Percentiles rank a stretch among this genome's conserved stretches.
Conservation (phyloP, 345 rosid genomes). For the Anastatica hierochuntica region DNA sequence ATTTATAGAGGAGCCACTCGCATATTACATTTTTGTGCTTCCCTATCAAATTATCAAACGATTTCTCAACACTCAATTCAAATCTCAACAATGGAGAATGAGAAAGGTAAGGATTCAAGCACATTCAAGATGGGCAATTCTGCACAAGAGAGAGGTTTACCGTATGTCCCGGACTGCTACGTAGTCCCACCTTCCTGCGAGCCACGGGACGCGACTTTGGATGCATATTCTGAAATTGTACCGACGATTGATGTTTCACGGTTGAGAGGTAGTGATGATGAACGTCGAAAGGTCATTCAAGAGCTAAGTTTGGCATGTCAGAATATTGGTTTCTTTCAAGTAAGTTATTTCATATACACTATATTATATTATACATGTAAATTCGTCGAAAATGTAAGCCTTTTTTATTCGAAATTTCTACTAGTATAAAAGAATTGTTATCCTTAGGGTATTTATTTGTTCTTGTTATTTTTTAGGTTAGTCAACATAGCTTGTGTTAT, state of each 20-base stretch:
- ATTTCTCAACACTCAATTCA: neutral
- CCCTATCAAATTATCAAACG: neutral
- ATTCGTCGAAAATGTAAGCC: too few species aligned
- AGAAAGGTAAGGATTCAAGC: conserved; percentile 17
- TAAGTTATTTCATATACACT: conserved; percentile 22
- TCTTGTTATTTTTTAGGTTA: too few species aligned
- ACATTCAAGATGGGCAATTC: conserved; percentile 32
- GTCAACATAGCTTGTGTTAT: too few species aligned
- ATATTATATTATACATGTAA: too few species aligned
- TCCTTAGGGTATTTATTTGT: too few species aligned
- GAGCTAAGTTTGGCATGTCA: conserved; percentile 38
- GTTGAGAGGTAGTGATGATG: conserved; percentile 20
- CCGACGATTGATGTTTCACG: conserved; percentile 42
- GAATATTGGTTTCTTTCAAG: conserved; percentile 47
- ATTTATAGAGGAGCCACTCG: conserved; percentile 6
- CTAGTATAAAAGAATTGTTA: too few species aligned
- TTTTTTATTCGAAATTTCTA: too few species aligned
- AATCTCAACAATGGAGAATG: conserved; percentile 25
- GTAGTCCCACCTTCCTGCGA: conserved; percentile 21
- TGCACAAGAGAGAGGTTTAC: conserved; percentile 39
- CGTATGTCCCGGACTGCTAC: conserved; percentile 34
- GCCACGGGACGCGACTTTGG: conserved; percentile 14
- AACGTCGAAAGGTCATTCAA: conserved; percentile 28
- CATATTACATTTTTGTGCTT: neutral
- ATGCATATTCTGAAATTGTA: conserved; percentile 12